Evolutionary conservation across 2,329 filamentous ascomycete genomes (phyloP), one percentile per base, ranked within the genome.

Genomic region (Botrytis elliptica): DNA sequence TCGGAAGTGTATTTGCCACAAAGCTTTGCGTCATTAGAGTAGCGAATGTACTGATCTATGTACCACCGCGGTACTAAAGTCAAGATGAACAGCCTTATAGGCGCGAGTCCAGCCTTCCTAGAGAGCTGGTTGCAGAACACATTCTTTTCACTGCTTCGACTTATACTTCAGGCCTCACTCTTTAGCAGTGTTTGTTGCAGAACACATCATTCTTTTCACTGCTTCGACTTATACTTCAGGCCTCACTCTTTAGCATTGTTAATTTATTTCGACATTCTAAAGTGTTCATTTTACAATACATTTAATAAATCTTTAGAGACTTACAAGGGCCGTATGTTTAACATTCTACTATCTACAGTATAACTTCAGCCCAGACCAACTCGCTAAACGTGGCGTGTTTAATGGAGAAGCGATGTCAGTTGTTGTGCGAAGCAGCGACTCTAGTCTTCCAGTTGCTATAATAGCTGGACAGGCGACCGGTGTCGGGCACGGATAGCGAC

Each of bases 401-500:
- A 46, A 46, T 20, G 18, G 69, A n/a, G 42, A 64, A 33, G 52
- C 40, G 38, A 64, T 63, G 40, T 52, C 69, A 22, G 44, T 71
- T 49, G 22, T 25, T 49, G 9, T 3, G 46, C 8, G 22, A 49
- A 49, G 18, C 14, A 49, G 20, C 5, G 9, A 49, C 46, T 25
- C 3, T 0, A 22, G 46, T 6, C 9, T 25, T 49, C 46, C 22
- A 49, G 0, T 49, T 49, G 46, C 20, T 46, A 46, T 46, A 12
- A 46, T 76, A 33, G 44, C 46, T 7, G 72, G 72, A 1, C 75
- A 77, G 66, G 70, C 74, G n/a, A 36, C 75, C 1, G 74, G 66
- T 22, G 63, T 60, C 29, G 74, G 74, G 76, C 70, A 40, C 22
- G 62, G 2, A n/a, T 71, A 20, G 71, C 75, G 5, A 78, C 76